These are phyloP conservation scores for Trichophyton rubrum DNA, from an alignment of 2,329 filamentous ascomycete species.

Conservation along the genomic window DNA sequence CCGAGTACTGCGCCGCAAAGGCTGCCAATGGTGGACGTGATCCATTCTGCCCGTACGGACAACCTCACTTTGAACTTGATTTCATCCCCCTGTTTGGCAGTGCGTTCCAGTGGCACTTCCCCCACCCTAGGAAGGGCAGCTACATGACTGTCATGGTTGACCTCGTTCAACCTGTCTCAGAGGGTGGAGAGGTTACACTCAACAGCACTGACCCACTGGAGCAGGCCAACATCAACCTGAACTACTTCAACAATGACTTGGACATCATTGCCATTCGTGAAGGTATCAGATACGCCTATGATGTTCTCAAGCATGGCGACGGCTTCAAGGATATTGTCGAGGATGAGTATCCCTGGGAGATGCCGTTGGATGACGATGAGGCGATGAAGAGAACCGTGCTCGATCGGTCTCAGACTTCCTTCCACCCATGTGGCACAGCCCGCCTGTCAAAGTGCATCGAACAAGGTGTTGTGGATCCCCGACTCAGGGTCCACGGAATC, in stretches of 20 bases:
- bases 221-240: constrained; percentile 33
- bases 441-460: constrained; percentile 41
- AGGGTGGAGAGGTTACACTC: constrained; percentile 32
- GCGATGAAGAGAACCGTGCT: constrained; percentile 46
- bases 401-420: constrained; percentile 48
- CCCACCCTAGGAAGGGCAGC: constrained; percentile 32
- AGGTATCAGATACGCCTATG: constrained; percentile 42
- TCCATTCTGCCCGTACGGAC: constrained; percentile 44
- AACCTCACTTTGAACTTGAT: constrained; percentile 51
- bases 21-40: constrained; percentile 33
- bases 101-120: constrained; percentile 41
- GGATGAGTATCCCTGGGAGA: constrained; percentile 45
- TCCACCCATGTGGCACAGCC: constrained; percentile 46
- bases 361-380: constrained; percentile 45
- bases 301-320: constrained; percentile 45
- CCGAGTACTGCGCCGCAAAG: constrained; percentile 37
- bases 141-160: constrained; percentile 47
- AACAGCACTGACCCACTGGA: constrained; percentile 28
- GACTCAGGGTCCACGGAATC: constrained; percentile 43
- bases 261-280: constrained; percentile 43
- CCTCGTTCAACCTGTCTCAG: constrained; percentile 38
- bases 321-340: constrained; percentile 38
- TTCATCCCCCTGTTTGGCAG: constrained; percentile 48
- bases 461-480: constrained; percentile 42
- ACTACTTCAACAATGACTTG: constrained; percentile 24